Evolutionary conservation across 495 filamentous ascomycete genomes (phyloP).

Genomic region (Aspergillus sparsus): DNA sequence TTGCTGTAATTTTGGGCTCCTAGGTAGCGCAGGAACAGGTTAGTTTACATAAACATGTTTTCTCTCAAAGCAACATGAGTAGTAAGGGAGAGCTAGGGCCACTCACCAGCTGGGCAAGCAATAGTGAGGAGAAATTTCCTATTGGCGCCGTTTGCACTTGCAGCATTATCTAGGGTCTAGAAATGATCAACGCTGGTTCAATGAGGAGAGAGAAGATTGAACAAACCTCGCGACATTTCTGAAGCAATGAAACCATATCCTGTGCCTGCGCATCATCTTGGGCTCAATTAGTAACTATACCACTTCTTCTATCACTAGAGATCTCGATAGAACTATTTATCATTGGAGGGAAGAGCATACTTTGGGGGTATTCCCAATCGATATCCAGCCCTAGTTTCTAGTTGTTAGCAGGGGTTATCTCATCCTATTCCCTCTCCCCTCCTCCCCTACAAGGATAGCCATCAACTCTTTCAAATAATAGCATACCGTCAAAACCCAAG

Average conservation of each 20-base stretch:
- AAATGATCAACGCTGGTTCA: slow-evolving; percentile 14
- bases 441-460: too few relatives aligned
- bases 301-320: neutral
- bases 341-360: slow-evolving; percentile 20
- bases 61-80: neutral
- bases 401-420: slow-evolving; percentile 13
- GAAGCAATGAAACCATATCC: slow-evolving; percentile 70
- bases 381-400: slow-evolving; percentile 52
- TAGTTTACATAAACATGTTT: neutral
- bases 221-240: slow-evolving; percentile 57
- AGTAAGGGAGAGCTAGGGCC: too few relatives aligned
- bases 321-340: too few relatives aligned
- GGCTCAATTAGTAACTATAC: slow-evolving; percentile 14
- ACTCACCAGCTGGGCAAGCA: slow-evolving; percentile 58
- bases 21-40: slow-evolving; percentile 1
- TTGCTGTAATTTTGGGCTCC: slow-evolving; percentile 65
- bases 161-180: slow-evolving; percentile 62
- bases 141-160: slow-evolving; percentile 33
- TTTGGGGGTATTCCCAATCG: slow-evolving; percentile 62
- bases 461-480: neutral
- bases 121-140: slow-evolving; percentile 75
- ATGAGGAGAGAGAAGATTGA: neutral
- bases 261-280: slow-evolving; percentile 59
- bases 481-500: slow-evolving; percentile 60
- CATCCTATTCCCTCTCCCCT: neutral